phyloP scores from a whole-genome alignment of 31 red algal species.

The Odonthalia washingtoniensis region DNA sequence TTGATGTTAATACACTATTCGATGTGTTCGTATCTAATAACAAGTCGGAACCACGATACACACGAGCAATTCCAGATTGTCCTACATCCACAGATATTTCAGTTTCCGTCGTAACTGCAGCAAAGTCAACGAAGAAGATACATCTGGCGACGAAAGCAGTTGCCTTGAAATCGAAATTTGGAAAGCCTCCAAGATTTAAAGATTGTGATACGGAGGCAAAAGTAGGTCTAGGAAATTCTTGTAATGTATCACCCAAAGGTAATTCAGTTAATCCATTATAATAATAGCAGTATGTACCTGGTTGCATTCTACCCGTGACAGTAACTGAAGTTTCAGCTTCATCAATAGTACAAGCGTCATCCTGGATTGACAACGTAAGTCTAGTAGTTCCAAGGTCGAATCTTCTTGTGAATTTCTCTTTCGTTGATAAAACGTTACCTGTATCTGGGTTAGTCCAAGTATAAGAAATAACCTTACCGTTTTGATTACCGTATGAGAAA shows the following conservation, averaged over 20 bases:
- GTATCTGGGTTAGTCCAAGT: slow-evolving; percentile 46
- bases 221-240: slow-evolving; percentile 3
- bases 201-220: slow-evolving; percentile 49
- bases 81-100: slow-evolving; percentile 34
- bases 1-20: slow-evolving; percentile 15
- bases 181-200: slow-evolving; percentile 53
- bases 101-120: slow-evolving; percentile 5
- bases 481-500: slow-evolving; percentile 2
- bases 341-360: slow-evolving; percentile 39
- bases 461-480: slow-evolving; percentile 41
- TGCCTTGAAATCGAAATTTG: slow-evolving; percentile 45
- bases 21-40: slow-evolving; percentile 47
- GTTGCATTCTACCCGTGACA: slow-evolving; percentile 49
- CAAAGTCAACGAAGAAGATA: slow-evolving; percentile 65
- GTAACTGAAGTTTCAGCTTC: slow-evolving; percentile 55
- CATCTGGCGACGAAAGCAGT: slow-evolving; percentile 44
- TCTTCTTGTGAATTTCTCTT: slow-evolving; percentile 11
- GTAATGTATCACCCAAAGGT: slow-evolving; percentile 26
- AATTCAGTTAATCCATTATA: slow-evolving; percentile 27
- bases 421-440: slow-evolving; percentile 25
- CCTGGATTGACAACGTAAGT: slow-evolving; percentile 38
- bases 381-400: slow-evolving; percentile 50
- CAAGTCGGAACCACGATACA: slow-evolving; percentile 71
- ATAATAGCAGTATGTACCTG: slow-evolving; percentile 50
- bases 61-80: slow-evolving; percentile 44